Evolutionary conservation across 805 yeast genomes (phyloP).

Genomic region (Kodamaea hsintzibuensis): DNA sequence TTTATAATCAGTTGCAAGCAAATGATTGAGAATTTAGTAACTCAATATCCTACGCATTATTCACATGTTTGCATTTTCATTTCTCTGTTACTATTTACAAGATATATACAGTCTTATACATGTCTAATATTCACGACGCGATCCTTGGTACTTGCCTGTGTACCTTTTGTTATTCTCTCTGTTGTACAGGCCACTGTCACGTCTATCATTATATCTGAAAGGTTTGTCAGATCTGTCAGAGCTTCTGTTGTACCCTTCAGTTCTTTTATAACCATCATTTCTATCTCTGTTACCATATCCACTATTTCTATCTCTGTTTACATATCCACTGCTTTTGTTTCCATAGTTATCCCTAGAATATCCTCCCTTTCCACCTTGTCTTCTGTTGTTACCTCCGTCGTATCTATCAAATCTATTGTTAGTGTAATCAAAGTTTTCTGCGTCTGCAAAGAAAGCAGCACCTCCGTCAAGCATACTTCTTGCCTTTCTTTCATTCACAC

Average conservation of each 20-base stretch:
- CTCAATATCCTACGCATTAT: not conserved
- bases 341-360: constrained; percentile 13
- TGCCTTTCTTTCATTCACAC: constrained; percentile 4
- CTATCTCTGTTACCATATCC: constrained; percentile 5
- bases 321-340: constrained; percentile 15
- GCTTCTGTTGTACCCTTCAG: not conserved
- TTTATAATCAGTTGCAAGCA: no score
- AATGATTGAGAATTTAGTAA: no score
- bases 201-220: constrained; percentile 2
- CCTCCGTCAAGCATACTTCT: constrained; percentile 27
- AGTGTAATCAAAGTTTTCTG: constrained; percentile 13
- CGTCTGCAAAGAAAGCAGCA: constrained; percentile 9
- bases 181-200: not conserved
- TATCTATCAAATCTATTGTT: constrained; percentile 8
- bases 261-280: not conserved
- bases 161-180: not conserved
- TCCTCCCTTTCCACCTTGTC: constrained; percentile 1
- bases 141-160: constrained; percentile 8
- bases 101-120: constrained; percentile 2
- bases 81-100: constrained; percentile 6
- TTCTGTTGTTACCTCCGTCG: not conserved
- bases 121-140: constrained; percentile 6
- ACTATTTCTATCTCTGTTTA: constrained; percentile 10
- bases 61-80: not conserved
- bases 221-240: not conserved